phyloP scores from a whole-genome alignment of 768 basidiomycete genomes.

The Trametes cingulata region DNA sequence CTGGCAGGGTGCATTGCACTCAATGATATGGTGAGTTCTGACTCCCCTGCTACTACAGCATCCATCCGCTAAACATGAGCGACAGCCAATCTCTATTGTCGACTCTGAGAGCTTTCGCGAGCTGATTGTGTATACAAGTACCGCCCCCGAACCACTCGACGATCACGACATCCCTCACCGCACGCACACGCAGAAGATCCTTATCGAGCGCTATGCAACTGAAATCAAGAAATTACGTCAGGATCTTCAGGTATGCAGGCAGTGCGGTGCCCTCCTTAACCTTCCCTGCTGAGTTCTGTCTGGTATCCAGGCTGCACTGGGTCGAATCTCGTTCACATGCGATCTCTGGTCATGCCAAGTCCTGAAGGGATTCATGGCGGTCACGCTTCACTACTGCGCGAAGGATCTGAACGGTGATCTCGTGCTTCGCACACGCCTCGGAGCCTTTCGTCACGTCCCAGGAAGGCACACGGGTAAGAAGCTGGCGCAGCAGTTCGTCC shows the following conservation, averaged over 20 bases:
- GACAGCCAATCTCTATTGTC: constrained; percentile 40
- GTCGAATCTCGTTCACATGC: constrained; percentile 9
- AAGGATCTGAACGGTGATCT: constrained; percentile 26
- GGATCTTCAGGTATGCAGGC: too few relatives aligned
- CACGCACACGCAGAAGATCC: constrained; percentile 31
- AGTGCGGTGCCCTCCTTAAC: too few relatives aligned
- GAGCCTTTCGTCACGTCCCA: constrained; percentile 35
- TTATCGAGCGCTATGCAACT: constrained; percentile 28
- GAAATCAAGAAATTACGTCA: constrained; percentile 22
- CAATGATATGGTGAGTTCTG: constrained; percentile 37
- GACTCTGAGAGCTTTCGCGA: constrained; percentile 37
- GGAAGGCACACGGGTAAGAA: constrained; percentile 29
- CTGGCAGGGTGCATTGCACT: constrained; percentile 29
- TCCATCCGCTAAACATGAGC: neutral
- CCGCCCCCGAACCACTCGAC: constrained; percentile 16
- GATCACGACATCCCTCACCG: constrained; percentile 40
- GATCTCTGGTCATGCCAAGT: constrained; percentile 6
- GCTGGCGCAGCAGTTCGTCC: neutral
- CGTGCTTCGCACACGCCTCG: constrained; percentile 25
- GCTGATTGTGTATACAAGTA: constrained; percentile 33
- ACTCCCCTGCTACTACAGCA: neutral
- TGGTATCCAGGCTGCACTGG: neutral
- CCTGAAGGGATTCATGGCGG: constrained; percentile 11
- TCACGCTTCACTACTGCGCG: constrained; percentile 5
- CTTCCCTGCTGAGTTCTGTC: too few relatives aligned